Evolutionary conservation across 305 asterid genomes (phyloP).

Genomic region (Fraxinus angustifolia): DNA sequence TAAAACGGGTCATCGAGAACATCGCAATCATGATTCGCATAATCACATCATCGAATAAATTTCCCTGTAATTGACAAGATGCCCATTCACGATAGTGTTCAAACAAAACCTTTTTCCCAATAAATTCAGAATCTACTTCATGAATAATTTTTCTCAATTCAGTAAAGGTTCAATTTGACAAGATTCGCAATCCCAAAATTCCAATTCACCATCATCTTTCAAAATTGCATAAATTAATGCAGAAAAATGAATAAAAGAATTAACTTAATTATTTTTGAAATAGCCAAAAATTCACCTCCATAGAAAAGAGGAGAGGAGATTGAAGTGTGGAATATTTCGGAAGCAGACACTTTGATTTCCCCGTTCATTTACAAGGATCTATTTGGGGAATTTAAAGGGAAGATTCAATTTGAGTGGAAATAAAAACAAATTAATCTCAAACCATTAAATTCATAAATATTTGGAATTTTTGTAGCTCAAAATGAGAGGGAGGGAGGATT

Average conservation of each 20-base stretch:
- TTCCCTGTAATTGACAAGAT: not conserved
- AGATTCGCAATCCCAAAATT: not conserved
- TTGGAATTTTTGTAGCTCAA: not conserved
- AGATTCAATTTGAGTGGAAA: not conserved
- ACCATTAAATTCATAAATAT: slow-evolving; percentile 20
- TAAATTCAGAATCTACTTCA: not conserved
- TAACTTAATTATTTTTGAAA: not conserved
- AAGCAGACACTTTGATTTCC: not conserved
- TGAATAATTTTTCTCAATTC: not conserved
- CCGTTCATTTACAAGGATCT: not conserved
- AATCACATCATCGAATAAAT: not conserved
- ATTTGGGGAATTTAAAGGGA: slow-evolving; percentile 7
- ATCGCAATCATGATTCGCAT: not conserved
- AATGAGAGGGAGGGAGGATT: slow-evolving; percentile 18
- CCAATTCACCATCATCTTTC: not conserved
- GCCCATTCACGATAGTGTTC: not conserved
- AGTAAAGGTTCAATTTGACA: not conserved
- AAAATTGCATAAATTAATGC: not conserved
- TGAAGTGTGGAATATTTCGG: not conserved
- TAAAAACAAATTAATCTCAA: not conserved
- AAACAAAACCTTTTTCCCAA: not conserved
- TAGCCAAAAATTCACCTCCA: slow-evolving; percentile 19
- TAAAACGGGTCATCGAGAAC: not conserved
- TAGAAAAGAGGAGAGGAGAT: slow-evolving; percentile 11
- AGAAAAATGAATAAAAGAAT: not conserved